phyloP scores from a whole-genome alignment of 768 basidiomycete species.

The Suillus plorans region DNA sequence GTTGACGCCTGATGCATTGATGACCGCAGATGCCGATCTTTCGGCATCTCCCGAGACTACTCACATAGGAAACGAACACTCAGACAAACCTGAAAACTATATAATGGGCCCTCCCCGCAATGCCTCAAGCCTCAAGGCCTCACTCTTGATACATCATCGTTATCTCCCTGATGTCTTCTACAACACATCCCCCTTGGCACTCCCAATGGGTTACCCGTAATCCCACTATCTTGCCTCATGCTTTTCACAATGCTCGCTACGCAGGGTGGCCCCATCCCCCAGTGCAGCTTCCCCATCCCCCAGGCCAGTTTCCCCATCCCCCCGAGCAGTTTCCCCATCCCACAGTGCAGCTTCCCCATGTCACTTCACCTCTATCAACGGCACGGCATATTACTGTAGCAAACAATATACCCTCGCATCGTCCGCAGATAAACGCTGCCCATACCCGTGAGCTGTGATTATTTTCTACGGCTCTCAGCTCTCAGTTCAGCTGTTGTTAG shows the following conservation, averaged over 20 bases:
- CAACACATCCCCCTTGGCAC: neutral
- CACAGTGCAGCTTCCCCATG: neutral
- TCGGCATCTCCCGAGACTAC: too few species aligned
- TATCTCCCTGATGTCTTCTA: neutral
- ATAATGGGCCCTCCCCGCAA: neutral
- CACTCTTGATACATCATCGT: too few species aligned
- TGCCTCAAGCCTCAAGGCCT: neutral
- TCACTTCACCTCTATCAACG: neutral
- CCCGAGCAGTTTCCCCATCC: too few species aligned
- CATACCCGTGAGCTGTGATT: neutral
- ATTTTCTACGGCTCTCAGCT: neutral
- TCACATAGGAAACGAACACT: too few species aligned
- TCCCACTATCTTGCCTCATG: neutral
- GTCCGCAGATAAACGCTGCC: neutral
- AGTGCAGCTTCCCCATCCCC: neutral
- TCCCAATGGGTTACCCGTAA: neutral
- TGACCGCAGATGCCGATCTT: too few species aligned
- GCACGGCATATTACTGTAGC: neutral
- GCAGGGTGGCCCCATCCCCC: conserved; percentile 1
- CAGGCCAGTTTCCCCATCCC: too few species aligned
- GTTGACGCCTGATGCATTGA: too few species aligned
- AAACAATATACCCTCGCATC: neutral
- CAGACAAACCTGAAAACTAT: neutral
- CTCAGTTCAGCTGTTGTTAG: neutral
- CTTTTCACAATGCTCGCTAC: conserved; percentile 1